Evolutionary conservation across 2,329 filamentous ascomycete species (phyloP), one percentile per base, ranked within the genome.

Genomic region (Diaporthe vexans): DNA sequence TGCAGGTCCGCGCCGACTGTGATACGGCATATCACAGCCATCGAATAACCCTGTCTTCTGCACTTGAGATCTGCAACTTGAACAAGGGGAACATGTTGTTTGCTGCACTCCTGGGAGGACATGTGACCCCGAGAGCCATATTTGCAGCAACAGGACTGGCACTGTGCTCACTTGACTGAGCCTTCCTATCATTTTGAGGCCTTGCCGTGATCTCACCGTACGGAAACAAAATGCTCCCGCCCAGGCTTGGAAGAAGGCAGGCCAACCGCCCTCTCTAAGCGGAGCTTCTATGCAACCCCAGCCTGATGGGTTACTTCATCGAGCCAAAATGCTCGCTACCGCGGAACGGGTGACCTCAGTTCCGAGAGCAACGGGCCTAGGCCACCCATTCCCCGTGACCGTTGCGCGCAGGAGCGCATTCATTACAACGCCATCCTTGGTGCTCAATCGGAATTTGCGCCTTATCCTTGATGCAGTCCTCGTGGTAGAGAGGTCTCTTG

Each of bases 401-500:
- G 21, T 13, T 35, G 52, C 68, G 43, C 35, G 59, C 58, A 33
- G 29, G 51, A 17, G 35, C 29, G 73, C 87, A 88, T 26, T 79
- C 74, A 76, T 87, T 87, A 78, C 87, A 88, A 43, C 81, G 80
- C 87, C 87, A 88, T 37, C 80, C 81, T 56, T 79, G 81, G 57
- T 77, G 77, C 5, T 79, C 79, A 13, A 86, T 79, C 1, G 86
- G 79, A 63, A 83, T 81, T 24, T 81, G 79, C 9, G 84, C 81
- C 6, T 81, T 78, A 4, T 80, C 75, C 40, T 79, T 79, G 46
- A 88, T 83, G 77, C 89, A 91, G 61, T 83, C 81, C 40, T 82
- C 82, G 77, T 91, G 89, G 73, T 89, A 89, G 0, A 89, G 78
- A 3, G 87, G 85, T 10, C 79, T 82, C 7, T 78, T 73, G 75